phyloP scores from a whole-genome alignment of 768 basidiomycete species.

The Leccinum ochraceum region DNA sequence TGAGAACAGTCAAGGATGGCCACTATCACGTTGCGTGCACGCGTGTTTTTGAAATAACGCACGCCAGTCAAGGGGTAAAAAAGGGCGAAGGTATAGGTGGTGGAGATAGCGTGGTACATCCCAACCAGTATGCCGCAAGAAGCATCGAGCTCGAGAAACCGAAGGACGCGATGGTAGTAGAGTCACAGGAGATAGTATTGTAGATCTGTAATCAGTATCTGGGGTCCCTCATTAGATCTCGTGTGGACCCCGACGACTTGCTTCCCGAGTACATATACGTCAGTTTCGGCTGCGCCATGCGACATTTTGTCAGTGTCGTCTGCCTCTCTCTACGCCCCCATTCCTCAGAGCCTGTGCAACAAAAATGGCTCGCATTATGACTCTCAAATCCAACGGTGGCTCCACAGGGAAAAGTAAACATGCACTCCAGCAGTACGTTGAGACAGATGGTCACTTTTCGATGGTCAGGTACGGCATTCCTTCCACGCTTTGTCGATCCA shows the following conservation, averaged over 20 bases:
- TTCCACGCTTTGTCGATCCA: slow-evolving; percentile 13
- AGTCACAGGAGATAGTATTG: slow-evolving; percentile 11
- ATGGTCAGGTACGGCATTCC: slow-evolving; percentile 74
- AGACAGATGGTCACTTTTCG: slow-evolving; percentile 95
- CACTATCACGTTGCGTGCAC: slow-evolving; percentile 98
- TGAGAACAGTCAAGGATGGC: slow-evolving; percentile 70
- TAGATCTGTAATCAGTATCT: slow-evolving; percentile 19
- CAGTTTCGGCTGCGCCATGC: slow-evolving; percentile 9
- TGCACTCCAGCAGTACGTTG: slow-evolving; percentile 78
- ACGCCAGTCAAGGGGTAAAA: slow-evolving; percentile 65
- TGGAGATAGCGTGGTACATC: slow-evolving; percentile 90
- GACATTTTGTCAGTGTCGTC: slow-evolving; percentile 32
- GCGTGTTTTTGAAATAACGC: slow-evolving; percentile 94
- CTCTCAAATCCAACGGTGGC: slow-evolving; percentile 26
- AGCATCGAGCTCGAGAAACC: slow-evolving; percentile 66
- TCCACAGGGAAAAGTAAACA: slow-evolving; percentile 19
- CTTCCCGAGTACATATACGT: slow-evolving; percentile 6
- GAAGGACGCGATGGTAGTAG: slow-evolving; percentile 47
- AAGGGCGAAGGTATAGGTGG: slow-evolving; percentile 88
- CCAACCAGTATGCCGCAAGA: slow-evolving; percentile 83
- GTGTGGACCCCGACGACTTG: slow-evolving; percentile 17
- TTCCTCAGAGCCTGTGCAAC: slow-evolving; percentile 2
- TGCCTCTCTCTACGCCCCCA: slow-evolving; percentile 15
- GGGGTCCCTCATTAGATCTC: slow-evolving; percentile 13
- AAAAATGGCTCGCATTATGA: slow-evolving; percentile 33